Percentiles rank a stretch among this genome's conserved stretches.
Evolutionary conservation across 2,329 filamentous ascomycete genomes (phyloP).

Genomic region (Cladophialophora psammophila): DNA sequence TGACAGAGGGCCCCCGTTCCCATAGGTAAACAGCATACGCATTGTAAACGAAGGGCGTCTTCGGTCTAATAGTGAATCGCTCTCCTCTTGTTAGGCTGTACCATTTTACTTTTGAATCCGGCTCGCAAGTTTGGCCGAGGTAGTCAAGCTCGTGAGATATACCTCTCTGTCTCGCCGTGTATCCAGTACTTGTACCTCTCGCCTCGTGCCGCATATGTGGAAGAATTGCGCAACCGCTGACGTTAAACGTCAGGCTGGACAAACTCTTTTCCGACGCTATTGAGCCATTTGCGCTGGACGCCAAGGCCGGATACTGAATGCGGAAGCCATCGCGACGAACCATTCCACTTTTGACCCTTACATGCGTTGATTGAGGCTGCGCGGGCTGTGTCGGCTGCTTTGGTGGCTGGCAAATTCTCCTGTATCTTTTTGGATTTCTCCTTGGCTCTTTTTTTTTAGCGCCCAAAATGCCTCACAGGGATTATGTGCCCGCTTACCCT

Average conservation of each 20-base stretch:
- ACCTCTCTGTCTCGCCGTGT: background rate
- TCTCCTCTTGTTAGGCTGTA: too few species aligned
- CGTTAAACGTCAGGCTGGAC: background rate
- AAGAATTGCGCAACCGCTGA: constrained; percentile 4
- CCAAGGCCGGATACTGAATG: background rate
- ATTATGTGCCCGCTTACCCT: background rate
- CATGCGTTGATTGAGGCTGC: background rate
- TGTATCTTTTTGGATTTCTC: background rate
- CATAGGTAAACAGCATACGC: too few species aligned
- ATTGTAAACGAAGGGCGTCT: too few species aligned
- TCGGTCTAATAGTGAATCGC: too few species aligned
- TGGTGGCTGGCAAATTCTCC: background rate
- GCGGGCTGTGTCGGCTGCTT: background rate
- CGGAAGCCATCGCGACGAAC: background rate
- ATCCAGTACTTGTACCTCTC: background rate
- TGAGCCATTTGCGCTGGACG: constrained; percentile 5
- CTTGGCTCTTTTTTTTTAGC: background rate
- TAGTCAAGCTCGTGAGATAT: background rate
- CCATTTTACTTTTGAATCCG: too few species aligned
- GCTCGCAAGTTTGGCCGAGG: too few species aligned
- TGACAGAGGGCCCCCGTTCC: too few species aligned
- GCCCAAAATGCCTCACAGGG: background rate
- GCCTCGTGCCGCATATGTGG: background rate
- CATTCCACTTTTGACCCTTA: background rate
- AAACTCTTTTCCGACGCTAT: constrained; percentile 7